Percentiles rank a stretch among this genome's conserved stretches.
phyloP scores from a whole-genome alignment of 768 basidiomycete genomes.

The Fomitopsis pulvina region DNA sequence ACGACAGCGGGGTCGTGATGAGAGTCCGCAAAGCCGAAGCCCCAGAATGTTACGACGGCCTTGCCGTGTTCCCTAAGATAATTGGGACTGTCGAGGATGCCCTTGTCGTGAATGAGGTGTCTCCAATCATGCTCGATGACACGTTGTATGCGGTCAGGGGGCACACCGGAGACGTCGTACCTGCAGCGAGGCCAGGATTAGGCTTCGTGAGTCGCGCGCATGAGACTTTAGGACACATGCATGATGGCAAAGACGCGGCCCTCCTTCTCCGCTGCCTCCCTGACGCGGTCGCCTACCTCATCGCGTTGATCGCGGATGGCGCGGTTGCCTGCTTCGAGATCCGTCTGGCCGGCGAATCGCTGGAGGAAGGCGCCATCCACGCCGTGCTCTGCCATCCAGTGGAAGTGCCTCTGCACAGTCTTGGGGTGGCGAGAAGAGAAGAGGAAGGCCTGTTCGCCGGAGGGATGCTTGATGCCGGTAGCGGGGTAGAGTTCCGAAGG shows the following conservation, averaged over 20 bases:
- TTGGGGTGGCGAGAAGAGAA: conserved; percentile 75
- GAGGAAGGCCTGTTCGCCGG: conserved; percentile 56
- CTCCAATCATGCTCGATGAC: conserved; percentile 69
- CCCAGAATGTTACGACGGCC: conserved; percentile 74
- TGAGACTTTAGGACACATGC: conserved; percentile 34
- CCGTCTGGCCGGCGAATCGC: conserved; percentile 66
- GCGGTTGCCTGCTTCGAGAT: conserved; percentile 44
- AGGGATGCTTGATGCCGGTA: conserved; percentile 52
- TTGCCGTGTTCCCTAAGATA: conserved; percentile 66
- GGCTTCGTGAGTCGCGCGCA: neutral
- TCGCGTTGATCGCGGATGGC: conserved; percentile 61
- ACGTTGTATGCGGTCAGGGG: conserved; percentile 58
- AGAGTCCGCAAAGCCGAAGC: conserved; percentile 61
- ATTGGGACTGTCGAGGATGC: conserved; percentile 61
- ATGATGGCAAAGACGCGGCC: conserved; percentile 82
- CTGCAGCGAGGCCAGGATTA: conserved; percentile 32
- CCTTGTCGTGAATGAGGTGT: conserved; percentile 57
- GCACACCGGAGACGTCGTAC: conserved; percentile 82
- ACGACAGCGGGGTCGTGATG: conserved; percentile 59
- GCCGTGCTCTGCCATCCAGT: conserved; percentile 79
- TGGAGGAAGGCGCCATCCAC: conserved; percentile 81
- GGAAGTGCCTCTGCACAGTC: conserved; percentile 70
- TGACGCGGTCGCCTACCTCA: conserved; percentile 64
- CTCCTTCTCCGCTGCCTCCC: conserved; percentile 73
- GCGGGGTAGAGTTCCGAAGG: conserved; percentile 64